Conservation (phyloP, 129 eudicot species). For the Silybum marianum region DNA sequence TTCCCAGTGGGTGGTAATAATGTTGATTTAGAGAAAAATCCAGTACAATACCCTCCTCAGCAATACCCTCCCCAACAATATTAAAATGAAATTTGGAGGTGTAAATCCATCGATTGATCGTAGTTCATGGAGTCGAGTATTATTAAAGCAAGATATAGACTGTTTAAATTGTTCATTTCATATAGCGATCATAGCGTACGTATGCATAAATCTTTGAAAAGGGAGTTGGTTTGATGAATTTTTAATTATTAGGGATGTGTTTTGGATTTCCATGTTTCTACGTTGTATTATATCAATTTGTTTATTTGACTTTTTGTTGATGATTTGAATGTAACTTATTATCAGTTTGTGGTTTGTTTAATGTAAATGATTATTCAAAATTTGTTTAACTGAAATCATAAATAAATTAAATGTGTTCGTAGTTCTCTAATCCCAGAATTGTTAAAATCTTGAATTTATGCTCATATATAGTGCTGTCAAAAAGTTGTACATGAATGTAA, state of each 20-base stretch:
- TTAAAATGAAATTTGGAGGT: background rate
- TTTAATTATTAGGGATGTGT: too few species aligned
- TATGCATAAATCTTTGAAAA: too few species aligned
- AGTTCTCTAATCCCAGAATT: background rate
- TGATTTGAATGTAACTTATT: background rate
- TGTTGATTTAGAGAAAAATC: conserved; percentile 28
- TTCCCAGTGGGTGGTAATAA: background rate
- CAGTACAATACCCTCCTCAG: background rate
- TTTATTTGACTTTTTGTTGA: background rate
- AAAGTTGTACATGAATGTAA: too few species aligned
- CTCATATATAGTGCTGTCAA: too few species aligned
- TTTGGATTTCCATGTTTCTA: background rate
- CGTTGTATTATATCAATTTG: background rate
- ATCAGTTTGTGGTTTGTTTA: background rate
- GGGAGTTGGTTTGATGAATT: too few species aligned
- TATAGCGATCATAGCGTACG: too few species aligned
- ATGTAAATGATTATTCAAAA: background rate
- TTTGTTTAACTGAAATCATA: background rate
- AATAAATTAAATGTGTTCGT: background rate
- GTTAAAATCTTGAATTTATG: too few species aligned
- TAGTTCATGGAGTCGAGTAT: too few species aligned
- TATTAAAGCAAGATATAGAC: too few species aligned
- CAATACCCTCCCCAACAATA: background rate
- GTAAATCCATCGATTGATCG: background rate
- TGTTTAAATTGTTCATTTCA: too few species aligned